Evolutionary conservation across 495 filamentous ascomycete species (phyloP), one percentile per base, ranked within the genome.

Genomic region (Mytilinidion resinicola): DNA sequence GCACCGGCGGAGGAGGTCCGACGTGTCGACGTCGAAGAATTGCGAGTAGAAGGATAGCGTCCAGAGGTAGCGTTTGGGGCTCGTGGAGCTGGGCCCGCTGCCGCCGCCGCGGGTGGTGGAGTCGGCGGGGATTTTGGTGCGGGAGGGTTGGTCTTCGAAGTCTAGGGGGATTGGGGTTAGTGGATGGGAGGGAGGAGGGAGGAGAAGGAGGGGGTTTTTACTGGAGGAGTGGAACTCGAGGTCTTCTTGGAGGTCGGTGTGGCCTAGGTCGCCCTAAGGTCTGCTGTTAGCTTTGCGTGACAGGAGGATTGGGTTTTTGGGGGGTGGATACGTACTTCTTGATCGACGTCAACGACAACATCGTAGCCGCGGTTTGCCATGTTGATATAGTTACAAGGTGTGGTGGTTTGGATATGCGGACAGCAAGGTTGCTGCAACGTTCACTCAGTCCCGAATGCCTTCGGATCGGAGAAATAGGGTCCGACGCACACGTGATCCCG

Each of bases 211-310:
- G 49, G 12, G 67, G 75, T 2, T 30, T 2, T 63, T 75, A 89
- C 86, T 89, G 46, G 90, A 96, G 65, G 87, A 84, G 80, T 98
- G 93, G 77, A 98, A 98, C 81, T 97, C 95, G 62, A 97, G 90
- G 76, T 97, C 95, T 70, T 96, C 91, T 78, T 96, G 89, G 11
- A 97, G 85, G 73, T 98, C 93, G 36, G 93, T 97, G 75, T 96
- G 90, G 66, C 93, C 93, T 59, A 98, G 86, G 77, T 98, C 93
- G 72, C 93, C 93, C 89, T 97, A 65, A 41, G 39, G 15, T 41
- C 14, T 6, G 15, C 19, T 52, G 56, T 66, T 33, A 66, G 63
- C 55, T 9, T 41, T 21, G 74, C 64, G 48, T 56, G 47, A 42
- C 34, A 36, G 52, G 11, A 44, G 12, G 56, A 52, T 8, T 37